phyloP scores from a whole-genome alignment of 441 rosid species.

The Jatropha multifida region DNA sequence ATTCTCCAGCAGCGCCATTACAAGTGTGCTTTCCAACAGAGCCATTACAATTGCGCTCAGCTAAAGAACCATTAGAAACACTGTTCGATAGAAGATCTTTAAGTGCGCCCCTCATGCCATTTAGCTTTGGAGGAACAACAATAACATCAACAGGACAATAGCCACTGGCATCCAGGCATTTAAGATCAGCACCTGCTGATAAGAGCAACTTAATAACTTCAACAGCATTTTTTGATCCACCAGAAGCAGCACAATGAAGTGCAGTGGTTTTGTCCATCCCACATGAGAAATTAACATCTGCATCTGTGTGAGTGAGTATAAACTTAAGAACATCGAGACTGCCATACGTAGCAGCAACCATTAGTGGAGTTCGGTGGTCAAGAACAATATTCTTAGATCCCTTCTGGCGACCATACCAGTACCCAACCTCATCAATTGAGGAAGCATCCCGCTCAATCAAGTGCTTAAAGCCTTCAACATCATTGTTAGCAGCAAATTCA shows the following conservation, averaged over 20 bases:
- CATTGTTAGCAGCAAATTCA: slow-evolving; percentile 52
- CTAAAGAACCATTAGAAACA: not conserved
- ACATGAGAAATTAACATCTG: slow-evolving; percentile 46
- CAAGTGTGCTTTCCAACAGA: slow-evolving; percentile 9
- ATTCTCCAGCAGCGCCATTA: slow-evolving; percentile 22
- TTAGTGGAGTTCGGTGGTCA: slow-evolving; percentile 60
- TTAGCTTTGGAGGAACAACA: slow-evolving; percentile 47
- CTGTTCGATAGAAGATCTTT: slow-evolving; percentile 43
- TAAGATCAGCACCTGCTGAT: slow-evolving; percentile 61
- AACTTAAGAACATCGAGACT: slow-evolving; percentile 41
- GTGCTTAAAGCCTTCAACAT: slow-evolving; percentile 38
- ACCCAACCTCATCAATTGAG: slow-evolving; percentile 36
- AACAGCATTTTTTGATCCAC: slow-evolving; percentile 48
- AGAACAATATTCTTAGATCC: slow-evolving; percentile 54
- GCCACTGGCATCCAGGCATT: slow-evolving; percentile 49
- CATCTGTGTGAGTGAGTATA: slow-evolving; percentile 27
- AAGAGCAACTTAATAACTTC: slow-evolving; percentile 62
- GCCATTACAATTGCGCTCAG: slow-evolving; percentile 2
- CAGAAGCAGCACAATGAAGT: slow-evolving; percentile 79
- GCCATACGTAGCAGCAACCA: slow-evolving; percentile 79
- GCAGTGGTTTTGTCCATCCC: slow-evolving; percentile 67
- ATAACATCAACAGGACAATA: slow-evolving; percentile 62
- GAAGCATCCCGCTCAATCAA: slow-evolving; percentile 27
- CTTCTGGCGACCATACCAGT: slow-evolving; percentile 44
- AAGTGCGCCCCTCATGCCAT: slow-evolving; percentile 35